These are phyloP conservation scores for Aspergillus bertholletiae DNA, from an alignment of 495 filamentous ascomycete species.

Conservation along the genomic window DNA sequence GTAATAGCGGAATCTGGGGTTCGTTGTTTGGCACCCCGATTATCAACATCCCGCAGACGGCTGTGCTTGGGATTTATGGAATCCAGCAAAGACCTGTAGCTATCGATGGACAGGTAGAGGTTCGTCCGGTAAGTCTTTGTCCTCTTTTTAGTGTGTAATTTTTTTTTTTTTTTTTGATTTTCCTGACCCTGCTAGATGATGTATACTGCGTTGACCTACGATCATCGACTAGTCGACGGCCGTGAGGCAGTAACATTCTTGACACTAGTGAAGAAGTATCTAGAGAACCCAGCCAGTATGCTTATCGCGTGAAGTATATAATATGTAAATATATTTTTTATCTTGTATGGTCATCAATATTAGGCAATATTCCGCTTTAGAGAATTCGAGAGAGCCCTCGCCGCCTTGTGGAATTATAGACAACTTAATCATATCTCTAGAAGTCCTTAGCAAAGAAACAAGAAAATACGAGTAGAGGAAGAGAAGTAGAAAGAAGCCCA, in stretches of 20 bases:
- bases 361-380: too few species aligned
- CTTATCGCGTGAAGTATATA: conserved; percentile 40
- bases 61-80: conserved; percentile 82
- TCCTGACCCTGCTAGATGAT: conserved; percentile 59
- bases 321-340: background rate
- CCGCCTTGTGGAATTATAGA: too few species aligned
- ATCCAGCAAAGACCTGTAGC: conserved; percentile 84
- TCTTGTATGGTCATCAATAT: background rate
- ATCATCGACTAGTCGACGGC: conserved; percentile 83
- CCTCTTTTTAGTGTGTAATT: too few species aligned
- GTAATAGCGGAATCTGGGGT: conserved; percentile 70
- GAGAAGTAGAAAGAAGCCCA: too few species aligned
- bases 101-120: conserved; percentile 77
- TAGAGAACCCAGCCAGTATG: conserved; percentile 84
- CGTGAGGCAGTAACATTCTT: conserved; percentile 87
- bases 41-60: conserved; percentile 85
- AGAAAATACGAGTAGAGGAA: too few species aligned
- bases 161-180: background rate
- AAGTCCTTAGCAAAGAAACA: too few species aligned
- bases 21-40: conserved; percentile 87
- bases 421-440: too few species aligned
- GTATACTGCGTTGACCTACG: conserved; percentile 89
- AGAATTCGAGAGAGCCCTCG: too few species aligned
- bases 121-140: conserved; percentile 59
- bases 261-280: conserved; percentile 75